Conservation (phyloP, 257 asterid genomes). For the Phtheirospermum japonicum region DNA sequence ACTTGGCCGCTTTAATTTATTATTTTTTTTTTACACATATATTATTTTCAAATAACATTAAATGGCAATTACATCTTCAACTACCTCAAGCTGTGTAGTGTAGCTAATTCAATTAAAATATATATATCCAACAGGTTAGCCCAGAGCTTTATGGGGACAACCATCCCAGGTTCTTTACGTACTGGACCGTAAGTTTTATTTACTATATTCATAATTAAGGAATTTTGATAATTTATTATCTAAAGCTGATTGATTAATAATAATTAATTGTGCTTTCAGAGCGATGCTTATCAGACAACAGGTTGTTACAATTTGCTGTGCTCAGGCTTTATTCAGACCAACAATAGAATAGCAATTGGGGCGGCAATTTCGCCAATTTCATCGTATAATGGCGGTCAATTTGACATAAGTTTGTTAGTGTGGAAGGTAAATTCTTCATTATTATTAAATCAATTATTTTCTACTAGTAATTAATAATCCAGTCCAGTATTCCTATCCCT, state of each 20-base stretch:
- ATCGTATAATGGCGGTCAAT: constrained; percentile 72
- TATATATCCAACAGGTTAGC: constrained; percentile 58
- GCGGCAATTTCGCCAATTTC: constrained; percentile 94
- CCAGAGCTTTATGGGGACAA: constrained; percentile 97
- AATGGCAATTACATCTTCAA: no score
- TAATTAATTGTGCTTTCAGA: constrained; percentile 44
- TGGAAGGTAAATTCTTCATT: constrained; percentile 63
- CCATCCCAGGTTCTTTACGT: constrained; percentile 84
- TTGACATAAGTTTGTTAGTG: constrained; percentile 75
- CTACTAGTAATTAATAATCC: background rate
- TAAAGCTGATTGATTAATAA: background rate
- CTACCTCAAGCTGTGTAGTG: no score
- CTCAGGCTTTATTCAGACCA: constrained; percentile 94
- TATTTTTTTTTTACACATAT: no score
- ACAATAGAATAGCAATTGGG: constrained; percentile 77
- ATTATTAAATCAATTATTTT: background rate
- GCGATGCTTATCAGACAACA: constrained; percentile 88
- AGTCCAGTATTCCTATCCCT: no score
- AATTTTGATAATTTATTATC: no score
- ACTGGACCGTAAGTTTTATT: constrained; percentile 71
- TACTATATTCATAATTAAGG: background rate
- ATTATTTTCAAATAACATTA: no score
- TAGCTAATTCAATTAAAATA: no score
- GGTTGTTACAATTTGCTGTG: constrained; percentile 97
- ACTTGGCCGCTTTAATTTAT: no score